phyloP scores from a whole-genome alignment of 345 rosid genomes.

The Viola odorata region DNA sequence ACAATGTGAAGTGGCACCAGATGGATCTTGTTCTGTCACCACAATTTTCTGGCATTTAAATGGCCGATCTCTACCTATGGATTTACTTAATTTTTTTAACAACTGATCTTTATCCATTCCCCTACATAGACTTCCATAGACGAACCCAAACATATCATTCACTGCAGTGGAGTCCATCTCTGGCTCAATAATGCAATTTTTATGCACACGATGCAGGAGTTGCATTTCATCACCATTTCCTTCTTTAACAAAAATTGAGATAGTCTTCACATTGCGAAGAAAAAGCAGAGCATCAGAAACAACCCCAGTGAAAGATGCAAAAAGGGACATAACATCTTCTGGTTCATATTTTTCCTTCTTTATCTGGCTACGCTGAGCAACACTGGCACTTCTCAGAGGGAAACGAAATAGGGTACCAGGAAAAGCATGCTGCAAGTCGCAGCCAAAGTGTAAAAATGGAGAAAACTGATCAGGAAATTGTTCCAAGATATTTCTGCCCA shows the following conservation, averaged over 20 bases:
- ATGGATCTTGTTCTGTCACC: constrained; percentile 64
- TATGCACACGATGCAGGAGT: constrained; percentile 65
- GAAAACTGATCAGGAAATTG: constrained; percentile 97
- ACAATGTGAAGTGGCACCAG: constrained; percentile 57
- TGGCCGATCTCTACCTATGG: constrained; percentile 50
- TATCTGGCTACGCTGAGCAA: constrained; percentile 78
- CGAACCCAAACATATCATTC: constrained; percentile 51
- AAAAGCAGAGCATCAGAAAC: constrained; percentile 80
- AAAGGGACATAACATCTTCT: constrained; percentile 83
- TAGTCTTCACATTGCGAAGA: constrained; percentile 69
- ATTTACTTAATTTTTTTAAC: constrained; percentile 59
- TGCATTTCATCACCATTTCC: constrained; percentile 74
- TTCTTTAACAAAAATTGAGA: constrained; percentile 77
- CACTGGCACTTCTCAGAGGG: constrained; percentile 71
- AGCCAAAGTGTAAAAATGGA: constrained; percentile 89
- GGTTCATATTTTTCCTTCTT: constrained; percentile 75
- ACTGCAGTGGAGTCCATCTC: constrained; percentile 39
- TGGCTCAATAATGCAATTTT: constrained; percentile 46
- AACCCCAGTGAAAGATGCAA: constrained; percentile 66
- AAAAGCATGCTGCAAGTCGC: constrained; percentile 74
- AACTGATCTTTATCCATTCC: constrained; percentile 74
- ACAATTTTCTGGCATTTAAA: constrained; percentile 69
- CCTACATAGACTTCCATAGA: constrained; percentile 47
- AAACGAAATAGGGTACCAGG: constrained; percentile 94
- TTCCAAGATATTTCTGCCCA: constrained; percentile 78